Conservation (phyloP, 306 rosid genomes). For the Parietaria judaica region DNA sequence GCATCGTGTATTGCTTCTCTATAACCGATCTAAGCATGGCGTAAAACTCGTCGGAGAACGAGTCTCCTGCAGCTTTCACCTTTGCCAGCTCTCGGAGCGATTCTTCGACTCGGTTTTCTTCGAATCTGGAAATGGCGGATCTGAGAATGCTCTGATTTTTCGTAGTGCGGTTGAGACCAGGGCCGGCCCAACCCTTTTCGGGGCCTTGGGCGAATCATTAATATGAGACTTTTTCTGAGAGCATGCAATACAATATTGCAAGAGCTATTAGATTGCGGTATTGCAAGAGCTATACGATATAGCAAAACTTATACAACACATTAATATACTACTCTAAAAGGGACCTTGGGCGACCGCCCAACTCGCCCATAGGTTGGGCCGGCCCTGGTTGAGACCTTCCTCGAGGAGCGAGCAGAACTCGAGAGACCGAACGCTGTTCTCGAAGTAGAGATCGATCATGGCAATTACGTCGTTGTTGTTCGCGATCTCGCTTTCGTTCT, state of each 20-base stretch:
- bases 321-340: too few species aligned
- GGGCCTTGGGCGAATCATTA: too few species aligned
- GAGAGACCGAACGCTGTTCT: slow-evolving; percentile 50
- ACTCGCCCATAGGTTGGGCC: too few species aligned
- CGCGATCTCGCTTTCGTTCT: slow-evolving; percentile 60
- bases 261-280: too few species aligned
- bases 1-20: slow-evolving; percentile 41
- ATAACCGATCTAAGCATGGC: slow-evolving; percentile 42
- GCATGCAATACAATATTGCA: too few species aligned
- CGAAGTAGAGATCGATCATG: slow-evolving; percentile 60
- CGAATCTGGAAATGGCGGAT: slow-evolving; percentile 45
- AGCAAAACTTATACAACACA: too few species aligned
- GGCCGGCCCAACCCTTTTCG: too few species aligned
- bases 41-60: slow-evolving; percentile 61
- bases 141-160: slow-evolving; percentile 47
- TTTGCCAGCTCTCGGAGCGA: slow-evolving; percentile 56
- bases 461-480: slow-evolving; percentile 45
- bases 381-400: slow-evolving; percentile 50
- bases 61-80: slow-evolving; percentile 60
- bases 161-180: slow-evolving; percentile 49
- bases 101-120: slow-evolving; percentile 48
- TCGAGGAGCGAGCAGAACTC: slow-evolving; percentile 65
- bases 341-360: too few species aligned
- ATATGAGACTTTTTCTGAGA: too few species aligned
- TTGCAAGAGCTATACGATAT: too few species aligned